Percentiles rank a stretch among this genome's conserved stretches.
Evolutionary conservation across 1,284 basidiomycete species (phyloP).

Genomic region (Pseudozyma sp.): DNA sequence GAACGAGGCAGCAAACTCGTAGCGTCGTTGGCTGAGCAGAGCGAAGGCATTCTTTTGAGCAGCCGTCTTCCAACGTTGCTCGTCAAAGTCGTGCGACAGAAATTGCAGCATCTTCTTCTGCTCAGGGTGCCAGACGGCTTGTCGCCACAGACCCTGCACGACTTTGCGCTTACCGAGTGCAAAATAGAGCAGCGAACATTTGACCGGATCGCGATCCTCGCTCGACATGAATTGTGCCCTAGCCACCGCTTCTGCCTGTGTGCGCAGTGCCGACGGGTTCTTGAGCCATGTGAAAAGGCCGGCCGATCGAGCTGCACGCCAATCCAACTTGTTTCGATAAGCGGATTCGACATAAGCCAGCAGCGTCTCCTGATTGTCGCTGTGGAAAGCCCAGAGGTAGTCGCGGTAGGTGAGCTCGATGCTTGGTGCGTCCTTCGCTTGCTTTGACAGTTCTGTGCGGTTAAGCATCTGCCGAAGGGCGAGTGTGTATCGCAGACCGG

Average conservation of each 20-base stretch:
- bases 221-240: conserved; percentile 86
- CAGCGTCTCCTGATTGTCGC: conserved; percentile 87
- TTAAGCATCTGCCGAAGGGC: conserved; percentile 41
- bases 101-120: conserved; percentile 91
- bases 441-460: background rate
- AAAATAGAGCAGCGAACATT: conserved; percentile 92
- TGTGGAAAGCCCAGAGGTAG: conserved; percentile 94
- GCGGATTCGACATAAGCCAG: conserved; percentile 78
- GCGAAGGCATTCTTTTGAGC: conserved; percentile 97
- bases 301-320: conserved; percentile 85
- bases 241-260: conserved; percentile 87
- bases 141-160: conserved; percentile 93
- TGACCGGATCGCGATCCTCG: conserved; percentile 79
- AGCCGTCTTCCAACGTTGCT: conserved; percentile 88
- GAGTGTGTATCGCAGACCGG: conserved; percentile 74
- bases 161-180: conserved; percentile 90
- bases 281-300: conserved; percentile 90
- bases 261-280: conserved; percentile 73
- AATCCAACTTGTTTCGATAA: conserved; percentile 84
- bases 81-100: conserved; percentile 87
- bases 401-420: conserved; percentile 81
- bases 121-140: conserved; percentile 92
- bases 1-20: conserved; percentile 86
- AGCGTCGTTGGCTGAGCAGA: conserved; percentile 75
- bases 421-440: background rate